Conservation (phyloP, 1,139 yeast species). For the Kluyveromyces sp. region DNA sequence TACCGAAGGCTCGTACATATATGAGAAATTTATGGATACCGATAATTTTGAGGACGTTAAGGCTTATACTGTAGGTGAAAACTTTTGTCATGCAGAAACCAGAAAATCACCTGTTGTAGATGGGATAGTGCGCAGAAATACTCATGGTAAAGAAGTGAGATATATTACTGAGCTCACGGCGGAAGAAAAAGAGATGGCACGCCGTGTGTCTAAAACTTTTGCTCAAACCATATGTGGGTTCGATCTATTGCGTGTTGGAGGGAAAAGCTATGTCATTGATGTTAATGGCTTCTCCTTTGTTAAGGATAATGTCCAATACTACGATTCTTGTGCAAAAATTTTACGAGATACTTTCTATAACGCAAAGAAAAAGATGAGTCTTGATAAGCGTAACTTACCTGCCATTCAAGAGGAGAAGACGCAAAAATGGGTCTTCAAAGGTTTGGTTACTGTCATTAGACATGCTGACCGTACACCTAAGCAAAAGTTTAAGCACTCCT, state of each 20-base stretch:
- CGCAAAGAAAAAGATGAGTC: constrained; percentile 48
- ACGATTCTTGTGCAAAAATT: constrained; percentile 75
- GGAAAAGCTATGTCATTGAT: constrained; percentile 87
- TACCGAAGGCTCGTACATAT: constrained; percentile 84
- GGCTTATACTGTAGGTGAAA: constrained; percentile 92
- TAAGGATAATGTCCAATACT: constrained; percentile 81
- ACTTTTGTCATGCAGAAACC: constrained; percentile 94
- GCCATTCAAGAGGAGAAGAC: constrained; percentile 58
- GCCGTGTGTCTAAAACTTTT: constrained; percentile 63
- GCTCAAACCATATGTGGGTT: constrained; percentile 98
- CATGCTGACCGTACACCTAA: constrained; percentile 99
- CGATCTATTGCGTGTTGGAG: constrained; percentile 83
- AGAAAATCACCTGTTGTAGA: constrained; percentile 98
- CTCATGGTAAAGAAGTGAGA: constrained; percentile 94
- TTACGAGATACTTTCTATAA: constrained; percentile 63
- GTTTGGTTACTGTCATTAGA: constrained; percentile 82
- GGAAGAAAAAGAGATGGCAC: constrained; percentile 75
- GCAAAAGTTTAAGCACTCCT: constrained; percentile 93
- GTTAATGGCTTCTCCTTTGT: constrained; percentile 98
- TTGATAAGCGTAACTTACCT: constrained; percentile 27
- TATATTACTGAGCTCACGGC: constrained; percentile 73
- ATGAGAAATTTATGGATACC: constrained; percentile 95
- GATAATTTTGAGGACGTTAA: constrained; percentile 98
- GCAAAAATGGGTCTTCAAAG: constrained; percentile 96
- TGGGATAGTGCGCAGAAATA: constrained; percentile 93